These are phyloP conservation scores for Plantago major DNA, from an alignment of 257 asterid species.

Conservation along the genomic window DNA sequence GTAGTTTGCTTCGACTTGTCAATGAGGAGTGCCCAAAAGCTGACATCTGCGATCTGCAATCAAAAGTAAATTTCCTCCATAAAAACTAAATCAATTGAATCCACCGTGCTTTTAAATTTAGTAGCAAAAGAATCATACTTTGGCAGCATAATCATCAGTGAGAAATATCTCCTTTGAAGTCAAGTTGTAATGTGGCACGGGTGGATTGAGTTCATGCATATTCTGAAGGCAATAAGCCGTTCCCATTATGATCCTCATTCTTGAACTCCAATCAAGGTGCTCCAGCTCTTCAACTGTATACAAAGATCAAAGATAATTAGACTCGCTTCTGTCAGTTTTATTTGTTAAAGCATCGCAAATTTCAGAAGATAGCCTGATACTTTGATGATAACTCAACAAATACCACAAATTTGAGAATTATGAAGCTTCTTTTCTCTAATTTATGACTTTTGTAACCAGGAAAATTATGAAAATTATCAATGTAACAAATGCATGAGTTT, in stretches of 20 bases:
- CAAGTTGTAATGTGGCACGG: constrained; percentile 47
- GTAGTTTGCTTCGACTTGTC: constrained; percentile 37
- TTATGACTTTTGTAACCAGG: too few species aligned
- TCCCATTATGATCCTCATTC: constrained; percentile 88
- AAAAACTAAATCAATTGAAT: background rate
- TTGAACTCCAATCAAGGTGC: constrained; percentile 79
- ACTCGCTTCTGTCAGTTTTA: too few species aligned
- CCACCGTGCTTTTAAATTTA: background rate
- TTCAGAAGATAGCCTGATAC: too few species aligned
- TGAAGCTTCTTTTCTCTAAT: too few species aligned
- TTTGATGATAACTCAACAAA: too few species aligned
- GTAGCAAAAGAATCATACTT: constrained; percentile 38
- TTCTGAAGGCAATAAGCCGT: constrained; percentile 69
- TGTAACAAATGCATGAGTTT: background rate
- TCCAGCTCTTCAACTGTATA: constrained; percentile 61
- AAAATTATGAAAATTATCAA: background rate
- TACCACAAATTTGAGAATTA: too few species aligned
- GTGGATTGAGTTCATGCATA: constrained; percentile 77
- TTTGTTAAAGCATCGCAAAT: too few species aligned
- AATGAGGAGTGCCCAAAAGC: constrained; percentile 67
- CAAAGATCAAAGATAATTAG: too few species aligned
- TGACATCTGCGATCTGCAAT: constrained; percentile 57
- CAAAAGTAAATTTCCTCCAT: constrained; percentile 4
- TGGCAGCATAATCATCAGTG: constrained; percentile 95
- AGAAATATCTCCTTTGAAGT: constrained; percentile 44